These are phyloP conservation scores for Kwoniella sp. DNA, from an alignment of 768 basidiomycete species.

Conservation along the genomic window DNA sequence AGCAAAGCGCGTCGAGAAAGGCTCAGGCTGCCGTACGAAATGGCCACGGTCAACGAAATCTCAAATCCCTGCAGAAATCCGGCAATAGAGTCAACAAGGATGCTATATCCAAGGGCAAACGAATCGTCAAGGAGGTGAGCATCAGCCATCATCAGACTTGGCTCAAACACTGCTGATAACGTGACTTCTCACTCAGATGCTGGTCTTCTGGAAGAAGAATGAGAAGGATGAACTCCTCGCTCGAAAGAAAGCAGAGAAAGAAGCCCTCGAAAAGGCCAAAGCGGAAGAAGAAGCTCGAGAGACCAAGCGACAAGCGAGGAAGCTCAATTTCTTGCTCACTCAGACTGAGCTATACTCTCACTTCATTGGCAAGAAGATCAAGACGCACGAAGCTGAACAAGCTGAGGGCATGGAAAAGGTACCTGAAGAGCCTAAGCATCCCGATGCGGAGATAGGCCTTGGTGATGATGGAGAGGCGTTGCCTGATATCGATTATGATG, in stretches of 20 bases:
- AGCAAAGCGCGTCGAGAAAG: slow-evolving; percentile 26
- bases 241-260: slow-evolving; percentile 90
- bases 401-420: slow-evolving; percentile 43
- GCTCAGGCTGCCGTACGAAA: slow-evolving; percentile 38
- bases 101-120: slow-evolving; percentile 38
- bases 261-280: slow-evolving; percentile 61
- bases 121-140: slow-evolving; percentile 46
- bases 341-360: slow-evolving; percentile 98
- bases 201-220: slow-evolving; percentile 96
- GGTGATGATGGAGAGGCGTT: slow-evolving; percentile 64
- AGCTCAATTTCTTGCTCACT: slow-evolving; percentile 96
- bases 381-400: slow-evolving; percentile 57
- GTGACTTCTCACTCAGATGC: slow-evolving; percentile 64
- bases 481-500: slow-evolving; percentile 84
- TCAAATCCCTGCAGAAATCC: slow-evolving; percentile 34
- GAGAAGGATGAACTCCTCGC: slow-evolving; percentile 94
- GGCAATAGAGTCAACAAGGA: slow-evolving; percentile 42
- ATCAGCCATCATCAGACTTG: not conserved
- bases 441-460: slow-evolving; percentile 56
- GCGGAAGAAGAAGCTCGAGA: slow-evolving; percentile 64
- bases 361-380: slow-evolving; percentile 92
- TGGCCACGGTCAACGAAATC: slow-evolving; percentile 27
- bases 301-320: slow-evolving; percentile 87
- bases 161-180: not conserved
- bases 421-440: slow-evolving; percentile 8